A percentile compares a stretch with the other conserved stretches of the same genome.
Conservation (phyloP, 768 basidiomycete species). For the Guyanaporus albipodus region DNA sequence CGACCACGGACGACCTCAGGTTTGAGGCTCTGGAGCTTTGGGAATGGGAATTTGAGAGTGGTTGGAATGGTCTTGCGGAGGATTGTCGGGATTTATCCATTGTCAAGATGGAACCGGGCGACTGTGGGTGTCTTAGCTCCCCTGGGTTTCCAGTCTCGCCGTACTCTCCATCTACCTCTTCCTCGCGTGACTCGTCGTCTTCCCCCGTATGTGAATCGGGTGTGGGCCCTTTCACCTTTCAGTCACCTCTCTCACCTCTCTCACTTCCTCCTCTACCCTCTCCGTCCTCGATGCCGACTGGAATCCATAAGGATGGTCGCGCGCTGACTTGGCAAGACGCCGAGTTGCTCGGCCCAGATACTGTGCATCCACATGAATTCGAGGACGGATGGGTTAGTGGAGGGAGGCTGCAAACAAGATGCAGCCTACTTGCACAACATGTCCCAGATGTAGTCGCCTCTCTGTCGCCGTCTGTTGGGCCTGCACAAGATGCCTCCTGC, state of each 20-base stretch:
- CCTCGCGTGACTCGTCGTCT: constrained; percentile 14
- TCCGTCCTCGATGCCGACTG: constrained; percentile 8
- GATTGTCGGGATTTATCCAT: constrained; percentile 22
- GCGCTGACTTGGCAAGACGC: constrained; percentile 40
- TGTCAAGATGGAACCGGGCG: constrained; percentile 42
- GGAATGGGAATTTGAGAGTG: constrained; percentile 34
- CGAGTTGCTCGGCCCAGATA: constrained; percentile 45
- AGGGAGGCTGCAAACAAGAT: constrained; percentile 10
- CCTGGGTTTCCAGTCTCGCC: constrained; percentile 13
- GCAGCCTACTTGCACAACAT: constrained; percentile 7
- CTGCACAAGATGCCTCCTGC: neutral
- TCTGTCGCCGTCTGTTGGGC: neutral
- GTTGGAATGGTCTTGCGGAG: constrained; percentile 19
- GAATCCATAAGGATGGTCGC: constrained; percentile 13
- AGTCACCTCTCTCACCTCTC: constrained; percentile 14
- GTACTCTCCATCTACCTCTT: constrained; percentile 18
- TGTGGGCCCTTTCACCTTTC: constrained; percentile 11
- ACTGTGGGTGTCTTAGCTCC: constrained; percentile 27
- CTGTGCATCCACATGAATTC: constrained; percentile 39
- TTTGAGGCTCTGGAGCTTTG: constrained; percentile 41
- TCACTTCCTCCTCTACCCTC: constrained; percentile 5
- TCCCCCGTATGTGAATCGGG: constrained; percentile 21
- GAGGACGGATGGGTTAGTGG: constrained; percentile 35
- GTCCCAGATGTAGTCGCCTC: neutral
- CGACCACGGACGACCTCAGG: constrained; percentile 36